These are phyloP conservation scores for Microsporum audouinii DNA, from an alignment of 2,329 filamentous ascomycete genomes.

Conservation along the genomic window DNA sequence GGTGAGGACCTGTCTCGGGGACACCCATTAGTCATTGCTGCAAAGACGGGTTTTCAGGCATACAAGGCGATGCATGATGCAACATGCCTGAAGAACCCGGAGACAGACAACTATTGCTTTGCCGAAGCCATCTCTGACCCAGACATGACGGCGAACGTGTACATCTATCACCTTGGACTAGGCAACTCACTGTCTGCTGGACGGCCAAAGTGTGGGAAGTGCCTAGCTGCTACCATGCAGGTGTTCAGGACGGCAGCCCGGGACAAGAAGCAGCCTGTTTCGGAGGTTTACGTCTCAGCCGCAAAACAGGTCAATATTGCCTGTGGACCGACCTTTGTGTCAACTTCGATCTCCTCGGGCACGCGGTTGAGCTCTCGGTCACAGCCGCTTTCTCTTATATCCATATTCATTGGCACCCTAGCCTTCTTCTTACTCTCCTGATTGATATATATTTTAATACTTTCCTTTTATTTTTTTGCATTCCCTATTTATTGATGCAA, in stretches of 20 bases:
- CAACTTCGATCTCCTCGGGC: not conserved
- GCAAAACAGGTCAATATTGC: conserved; percentile 60
- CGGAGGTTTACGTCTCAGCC: conserved; percentile 56
- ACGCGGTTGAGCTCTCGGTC: not conserved
- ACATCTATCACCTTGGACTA: conserved; percentile 76
- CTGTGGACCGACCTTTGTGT: conserved; percentile 46
- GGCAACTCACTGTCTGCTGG: conserved; percentile 59
- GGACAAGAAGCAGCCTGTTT: conserved; percentile 55
- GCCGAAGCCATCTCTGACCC: conserved; percentile 64
- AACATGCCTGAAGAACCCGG: conserved; percentile 61
- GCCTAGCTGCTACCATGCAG: conserved; percentile 68
- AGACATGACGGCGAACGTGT: conserved; percentile 57
- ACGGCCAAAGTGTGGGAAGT: conserved; percentile 63
- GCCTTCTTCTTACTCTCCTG: not conserved
- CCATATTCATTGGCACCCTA: not conserved
- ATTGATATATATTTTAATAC: not conserved
- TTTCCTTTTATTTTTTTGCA: not conserved
- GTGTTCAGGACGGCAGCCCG: conserved; percentile 61
- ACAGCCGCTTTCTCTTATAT: not conserved
- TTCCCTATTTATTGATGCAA: not conserved
- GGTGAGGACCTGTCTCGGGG: conserved; percentile 54
- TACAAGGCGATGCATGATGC: conserved; percentile 72
- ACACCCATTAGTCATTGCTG: conserved; percentile 60
- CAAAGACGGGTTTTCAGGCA: conserved; percentile 62
- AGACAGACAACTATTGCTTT: conserved; percentile 61